Percentiles rank a stretch among this genome's conserved stretches.
Conservation (phyloP, 176 grass and related monocot genomes). For the Musa beccarii region DNA sequence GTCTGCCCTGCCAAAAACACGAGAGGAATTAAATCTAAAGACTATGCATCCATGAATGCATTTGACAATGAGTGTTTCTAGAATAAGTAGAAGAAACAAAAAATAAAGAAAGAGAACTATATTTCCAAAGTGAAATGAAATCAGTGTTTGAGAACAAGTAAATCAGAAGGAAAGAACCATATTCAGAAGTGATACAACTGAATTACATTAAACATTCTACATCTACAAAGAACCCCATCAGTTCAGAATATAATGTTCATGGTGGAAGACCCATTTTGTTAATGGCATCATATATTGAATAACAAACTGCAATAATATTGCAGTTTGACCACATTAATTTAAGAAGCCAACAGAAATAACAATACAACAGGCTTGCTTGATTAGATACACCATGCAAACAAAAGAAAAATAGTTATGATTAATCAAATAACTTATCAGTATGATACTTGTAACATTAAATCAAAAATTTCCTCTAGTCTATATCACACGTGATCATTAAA, state of each 20-base stretch:
- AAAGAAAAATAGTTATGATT: neutral
- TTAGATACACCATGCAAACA: neutral
- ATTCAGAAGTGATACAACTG: neutral
- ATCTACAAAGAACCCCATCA: neutral
- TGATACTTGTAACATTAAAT: neutral
- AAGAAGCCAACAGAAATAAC: neutral
- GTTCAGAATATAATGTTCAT: neutral
- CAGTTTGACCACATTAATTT: neutral
- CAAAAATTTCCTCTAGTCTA: neutral
- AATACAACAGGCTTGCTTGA: neutral
- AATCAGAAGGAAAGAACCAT: neutral
- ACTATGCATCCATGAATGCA: neutral
- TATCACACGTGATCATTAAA: neutral
- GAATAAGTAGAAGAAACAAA: neutral
- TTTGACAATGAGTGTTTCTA: neutral
- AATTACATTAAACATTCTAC: neutral
- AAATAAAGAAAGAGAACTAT: conserved; percentile 1
- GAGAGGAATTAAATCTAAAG: neutral
- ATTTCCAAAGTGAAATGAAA: neutral
- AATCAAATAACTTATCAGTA: neutral
- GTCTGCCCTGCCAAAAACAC: conserved; percentile 52
- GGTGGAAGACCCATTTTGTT: neutral
- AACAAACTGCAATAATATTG: neutral
- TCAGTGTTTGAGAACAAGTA: neutral
- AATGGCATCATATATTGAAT: neutral